Evolutionary conservation across 1,284 basidiomycete species (phyloP).

Genomic region (Cerrena zonata): DNA sequence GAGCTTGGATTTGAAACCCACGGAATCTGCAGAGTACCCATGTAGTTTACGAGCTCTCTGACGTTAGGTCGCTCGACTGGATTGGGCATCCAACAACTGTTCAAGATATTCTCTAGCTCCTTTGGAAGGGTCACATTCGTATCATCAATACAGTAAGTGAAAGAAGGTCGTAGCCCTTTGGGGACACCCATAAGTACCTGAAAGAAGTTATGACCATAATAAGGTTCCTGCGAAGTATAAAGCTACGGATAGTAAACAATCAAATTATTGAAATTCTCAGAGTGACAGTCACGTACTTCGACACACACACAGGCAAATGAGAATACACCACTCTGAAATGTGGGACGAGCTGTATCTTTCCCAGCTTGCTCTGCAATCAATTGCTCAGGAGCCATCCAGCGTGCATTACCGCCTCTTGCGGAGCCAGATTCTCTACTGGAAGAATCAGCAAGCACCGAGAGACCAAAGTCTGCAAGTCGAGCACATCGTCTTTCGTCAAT

Average conservation of each 20-base stretch:
- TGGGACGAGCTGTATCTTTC: neutral
- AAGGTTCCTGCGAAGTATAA: neutral
- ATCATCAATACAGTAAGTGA: neutral
- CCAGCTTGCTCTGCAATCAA: neutral
- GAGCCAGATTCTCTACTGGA: neutral
- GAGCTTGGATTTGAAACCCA: too few relatives aligned
- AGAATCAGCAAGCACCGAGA: neutral
- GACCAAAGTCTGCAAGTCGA: neutral
- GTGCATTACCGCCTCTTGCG: neutral
- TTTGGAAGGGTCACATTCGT: neutral
- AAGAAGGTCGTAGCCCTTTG: neutral
- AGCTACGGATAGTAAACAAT: neutral
- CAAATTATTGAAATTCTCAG: too few relatives aligned
- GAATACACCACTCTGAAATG: neutral
- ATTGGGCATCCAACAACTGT: neutral
- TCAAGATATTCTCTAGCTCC: neutral
- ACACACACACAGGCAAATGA: neutral
- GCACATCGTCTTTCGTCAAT: neutral
- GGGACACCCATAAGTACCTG: neutral
- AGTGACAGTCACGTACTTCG: neutral
- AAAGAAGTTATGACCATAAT: neutral
- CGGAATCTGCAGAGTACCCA: neutral
- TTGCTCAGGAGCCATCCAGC: constrained; percentile 1
- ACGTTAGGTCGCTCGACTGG: neutral
- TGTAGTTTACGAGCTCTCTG: neutral